Base-by-base conservation (phyloP, 2,329 filamentous ascomycete species). In the Cladophialophora chaetospira region DNA sequence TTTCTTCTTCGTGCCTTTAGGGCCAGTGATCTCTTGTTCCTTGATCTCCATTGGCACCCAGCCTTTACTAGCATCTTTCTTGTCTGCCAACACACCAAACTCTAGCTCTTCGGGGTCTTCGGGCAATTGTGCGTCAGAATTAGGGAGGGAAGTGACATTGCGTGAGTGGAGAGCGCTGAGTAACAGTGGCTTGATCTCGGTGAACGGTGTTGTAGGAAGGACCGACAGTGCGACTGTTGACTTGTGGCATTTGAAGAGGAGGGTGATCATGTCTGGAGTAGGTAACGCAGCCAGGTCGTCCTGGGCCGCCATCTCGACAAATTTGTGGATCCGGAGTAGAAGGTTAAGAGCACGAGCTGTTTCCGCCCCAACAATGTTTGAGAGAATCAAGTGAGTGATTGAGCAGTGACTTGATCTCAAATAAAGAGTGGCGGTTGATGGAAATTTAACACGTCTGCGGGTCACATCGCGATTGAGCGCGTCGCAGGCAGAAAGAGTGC, bases 181-280 rank as follows among this genome's bases (percentile, higher is more conserved):
- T 1, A 92, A 80, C 17, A 84, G 79, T 15, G 76, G 65, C 55
- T 84, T 84, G 57, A 88, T 74, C 1, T 76, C 71, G 13, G 77
- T 72, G 36, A 67, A 58, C 9, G 83, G 72, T 35, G 80, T 79
- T 11, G 80, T 73, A 4, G 84, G 75, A 35, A 84, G 79, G 43
- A 87, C 79, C 60, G 88, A 85, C 56, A 91, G 77, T 66, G 88
- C 83, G 62, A 91, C 78, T 3, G 87, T 91, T 65, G 85, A 82
- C 56, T 84, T 83, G 68, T 87, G 85, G 69, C 88, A 81, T 71
- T 90, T 91, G 74, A 92, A 85, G 58, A 86, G 81, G 53, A 92
- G 75, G 8, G 87, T 89, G 65, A 83, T 78, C 63, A 81, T 76
- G n/a, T 78, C 73, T 42, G 83, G 78, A 45, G 60, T 62, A 21